Base-by-base conservation (phyloP, 2,329 filamentous ascomycete species). In the Lasiodiplodia hormozganensis region DNA sequence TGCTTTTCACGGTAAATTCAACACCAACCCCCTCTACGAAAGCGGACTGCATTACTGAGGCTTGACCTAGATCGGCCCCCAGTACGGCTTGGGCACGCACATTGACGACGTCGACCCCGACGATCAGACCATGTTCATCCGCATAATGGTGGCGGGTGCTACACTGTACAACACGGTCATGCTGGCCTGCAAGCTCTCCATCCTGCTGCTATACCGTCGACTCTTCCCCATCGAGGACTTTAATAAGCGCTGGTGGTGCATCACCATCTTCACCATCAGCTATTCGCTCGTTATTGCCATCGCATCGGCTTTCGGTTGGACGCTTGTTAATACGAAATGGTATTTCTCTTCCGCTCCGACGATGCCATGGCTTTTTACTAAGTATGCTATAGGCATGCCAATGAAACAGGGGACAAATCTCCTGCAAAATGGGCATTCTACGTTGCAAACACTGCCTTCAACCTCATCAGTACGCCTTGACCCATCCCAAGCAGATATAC, bases 101-200 rank as follows among this genome's bases (percentile, higher is more conserved):
- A 14, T 64, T 12, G 43, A n/a, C 43, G 60, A 64, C 60, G 60
- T 64, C 60, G 23, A 62, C 28, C 57, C 57, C 8, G 14, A 12
- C 23, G 21, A 38, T 3, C 28, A 21, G 14, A 25, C 25, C 60
- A 53, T 52, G 49, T 64, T 64, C 47, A 16, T 64, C 6, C 28
- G 43, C 4, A 18, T 64, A 11, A 36, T 51, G 60, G 28, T 64
- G 5, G 49, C 21, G 10, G 60, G 43, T 7, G 60, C 5, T n/a
- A 67, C 65, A 23, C 54, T 70, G 31, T 70, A 70, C n/a, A 69
- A 67, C 54, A 47, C 52, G 2, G 51, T 64, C 1, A 70, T 70
- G 34, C 54, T 69, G 10, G 60, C 62, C n/a, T 67, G 57, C 57
- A 70, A 70, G 28, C 51, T 70, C 11, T 70, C 67, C 21, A 70